Percentiles rank a stretch among this genome's conserved stretches.
Conservation (phyloP, 1,284 basidiomycete species). For the Polyporus tsugae region DNA sequence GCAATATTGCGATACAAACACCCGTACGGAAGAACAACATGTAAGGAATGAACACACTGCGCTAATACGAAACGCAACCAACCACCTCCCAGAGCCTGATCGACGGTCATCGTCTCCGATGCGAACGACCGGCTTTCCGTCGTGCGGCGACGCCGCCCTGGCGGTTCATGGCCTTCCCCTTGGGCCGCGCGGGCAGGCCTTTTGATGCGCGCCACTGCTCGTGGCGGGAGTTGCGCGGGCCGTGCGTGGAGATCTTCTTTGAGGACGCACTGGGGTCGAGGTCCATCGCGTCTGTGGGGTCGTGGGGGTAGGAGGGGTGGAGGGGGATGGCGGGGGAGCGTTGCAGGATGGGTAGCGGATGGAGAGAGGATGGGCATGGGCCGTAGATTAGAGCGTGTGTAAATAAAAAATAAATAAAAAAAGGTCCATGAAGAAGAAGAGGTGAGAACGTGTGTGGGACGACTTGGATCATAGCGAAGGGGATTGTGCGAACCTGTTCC, state of each 20-base stretch:
- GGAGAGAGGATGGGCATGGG: neutral
- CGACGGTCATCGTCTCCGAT: constrained; percentile 66
- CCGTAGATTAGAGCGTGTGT: neutral
- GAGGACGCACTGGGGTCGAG: constrained; percentile 49
- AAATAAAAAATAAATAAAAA: too few relatives aligned
- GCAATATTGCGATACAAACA: neutral
- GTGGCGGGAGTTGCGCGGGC: constrained; percentile 71
- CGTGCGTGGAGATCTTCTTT: constrained; percentile 74
- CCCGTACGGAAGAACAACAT: neutral
- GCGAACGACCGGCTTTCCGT: constrained; percentile 71
- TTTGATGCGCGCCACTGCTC: constrained; percentile 82
- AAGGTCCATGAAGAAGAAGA: too few relatives aligned
- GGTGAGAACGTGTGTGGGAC: constrained; percentile 9
- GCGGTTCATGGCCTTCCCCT: constrained; percentile 65
- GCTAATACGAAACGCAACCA: neutral
- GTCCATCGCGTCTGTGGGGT: constrained; percentile 59
- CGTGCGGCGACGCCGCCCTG: constrained; percentile 68
- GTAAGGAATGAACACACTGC: neutral
- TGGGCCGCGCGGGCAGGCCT: constrained; percentile 63
- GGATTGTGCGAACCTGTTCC: constrained; percentile 44
- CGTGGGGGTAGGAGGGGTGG: neutral
- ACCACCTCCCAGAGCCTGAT: neutral
- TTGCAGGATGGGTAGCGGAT: neutral
- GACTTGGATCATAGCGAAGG: constrained; percentile 15
- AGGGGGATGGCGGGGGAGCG: too few relatives aligned